Evolutionary conservation across 352 stramenopile genomes (phyloP).

Genomic region (Phytopythium delawarense): DNA sequence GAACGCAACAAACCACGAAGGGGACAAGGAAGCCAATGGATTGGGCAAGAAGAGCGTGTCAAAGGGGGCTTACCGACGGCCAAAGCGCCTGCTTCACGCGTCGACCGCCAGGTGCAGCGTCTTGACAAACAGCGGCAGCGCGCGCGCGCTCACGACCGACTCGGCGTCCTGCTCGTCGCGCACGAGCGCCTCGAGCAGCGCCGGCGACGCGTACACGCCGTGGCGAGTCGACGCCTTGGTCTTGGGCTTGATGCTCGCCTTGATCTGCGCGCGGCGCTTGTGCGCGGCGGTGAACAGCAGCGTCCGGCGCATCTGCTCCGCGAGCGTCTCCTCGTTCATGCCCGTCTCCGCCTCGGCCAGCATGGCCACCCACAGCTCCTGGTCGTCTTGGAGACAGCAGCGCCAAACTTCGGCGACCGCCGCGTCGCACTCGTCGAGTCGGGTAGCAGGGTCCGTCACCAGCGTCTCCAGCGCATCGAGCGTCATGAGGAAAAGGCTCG

Average conservation of each 20-base stretch:
- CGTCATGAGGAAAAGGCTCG: slow-evolving; percentile 65
- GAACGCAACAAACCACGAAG: not conserved
- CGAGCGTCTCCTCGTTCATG: slow-evolving; percentile 61
- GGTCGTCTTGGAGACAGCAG: slow-evolving; percentile 48
- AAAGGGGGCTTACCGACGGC: slow-evolving; percentile 5
- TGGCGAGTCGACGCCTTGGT: slow-evolving; percentile 11
- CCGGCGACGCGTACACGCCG: slow-evolving; percentile 34
- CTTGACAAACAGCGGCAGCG: slow-evolving; percentile 69
- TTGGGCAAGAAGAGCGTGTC: not conserved
- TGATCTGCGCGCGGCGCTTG: slow-evolving; percentile 25
- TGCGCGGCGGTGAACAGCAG: slow-evolving; percentile 62
- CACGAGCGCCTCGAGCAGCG: slow-evolving; percentile 64
- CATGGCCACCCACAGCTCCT: slow-evolving; percentile 52
- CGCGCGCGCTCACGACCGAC: slow-evolving; percentile 44
- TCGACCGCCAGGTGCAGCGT: slow-evolving; percentile 59
- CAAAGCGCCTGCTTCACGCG: slow-evolving; percentile 8
- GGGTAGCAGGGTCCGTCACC: slow-evolving; percentile 18
- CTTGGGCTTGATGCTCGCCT: slow-evolving; percentile 6
- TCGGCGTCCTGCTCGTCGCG: slow-evolving; percentile 39
- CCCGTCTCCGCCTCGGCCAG: slow-evolving; percentile 42
- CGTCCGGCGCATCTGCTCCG: slow-evolving; percentile 64
- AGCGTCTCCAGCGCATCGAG: slow-evolving; percentile 65
- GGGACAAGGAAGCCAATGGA: not conserved
- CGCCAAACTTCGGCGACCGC: slow-evolving; percentile 49
- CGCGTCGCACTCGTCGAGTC: slow-evolving; percentile 32